phyloP scores from a whole-genome alignment of 768 basidiomycete genomes.

The Tulasnella sp. region DNA sequence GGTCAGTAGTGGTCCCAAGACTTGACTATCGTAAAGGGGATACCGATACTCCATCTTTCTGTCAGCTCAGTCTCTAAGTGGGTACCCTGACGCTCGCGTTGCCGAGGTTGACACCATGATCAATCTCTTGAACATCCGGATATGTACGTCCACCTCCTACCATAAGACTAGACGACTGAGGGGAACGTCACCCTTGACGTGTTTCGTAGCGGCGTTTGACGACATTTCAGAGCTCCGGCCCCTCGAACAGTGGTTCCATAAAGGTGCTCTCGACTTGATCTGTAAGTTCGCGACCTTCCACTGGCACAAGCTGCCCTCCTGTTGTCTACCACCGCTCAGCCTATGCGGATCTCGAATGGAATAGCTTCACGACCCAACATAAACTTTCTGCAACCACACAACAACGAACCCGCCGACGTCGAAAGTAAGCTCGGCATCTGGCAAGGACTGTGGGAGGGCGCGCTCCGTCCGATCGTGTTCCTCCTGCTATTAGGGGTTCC shows the following conservation, averaged over 20 bases:
- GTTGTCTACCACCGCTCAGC: background rate
- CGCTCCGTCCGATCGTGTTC: background rate
- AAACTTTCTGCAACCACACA: background rate
- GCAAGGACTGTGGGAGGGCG: background rate
- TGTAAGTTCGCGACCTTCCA: background rate
- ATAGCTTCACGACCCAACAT: conserved; percentile 6
- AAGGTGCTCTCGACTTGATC: background rate
- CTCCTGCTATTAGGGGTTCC: conserved; percentile 1
- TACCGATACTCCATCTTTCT: background rate
- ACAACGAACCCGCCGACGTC: background rate
- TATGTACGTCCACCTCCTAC: conserved; percentile 1
- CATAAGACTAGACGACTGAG: background rate
- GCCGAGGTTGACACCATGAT: conserved; percentile 8
- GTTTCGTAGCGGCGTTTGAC: background rate
- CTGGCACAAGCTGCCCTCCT: too few relatives aligned
- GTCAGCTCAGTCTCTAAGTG: conserved; percentile 9
- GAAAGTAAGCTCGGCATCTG: background rate
- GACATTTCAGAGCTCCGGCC: conserved; percentile 2
- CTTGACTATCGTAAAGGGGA: background rate
- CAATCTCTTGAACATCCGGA: background rate
- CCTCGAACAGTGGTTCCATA: conserved; percentile 3
- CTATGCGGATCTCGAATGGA: background rate
- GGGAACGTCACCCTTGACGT: too few relatives aligned
- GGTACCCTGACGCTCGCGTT: conserved; percentile 7
- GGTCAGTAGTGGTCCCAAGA: background rate